Conservation (phyloP, 306 rosid species). For the Dryas octopetala region DNA sequence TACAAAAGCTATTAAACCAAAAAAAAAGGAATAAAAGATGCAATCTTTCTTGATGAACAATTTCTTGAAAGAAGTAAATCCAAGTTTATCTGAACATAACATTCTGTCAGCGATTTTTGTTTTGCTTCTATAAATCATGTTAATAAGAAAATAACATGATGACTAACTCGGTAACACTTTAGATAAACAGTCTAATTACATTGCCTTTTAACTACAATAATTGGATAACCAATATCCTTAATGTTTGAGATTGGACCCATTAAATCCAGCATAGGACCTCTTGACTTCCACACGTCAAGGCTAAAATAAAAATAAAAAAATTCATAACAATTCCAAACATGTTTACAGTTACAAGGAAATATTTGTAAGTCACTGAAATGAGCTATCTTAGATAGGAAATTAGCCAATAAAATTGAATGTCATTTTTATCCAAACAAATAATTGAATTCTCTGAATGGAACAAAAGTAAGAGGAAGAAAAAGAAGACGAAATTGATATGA, state of each 20-base stretch:
- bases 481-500: background rate
- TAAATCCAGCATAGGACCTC: background rate
- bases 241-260: background rate
- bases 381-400: background rate
- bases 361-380: background rate
- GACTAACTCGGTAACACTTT: background rate
- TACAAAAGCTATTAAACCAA: background rate
- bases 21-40: background rate
- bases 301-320: background rate
- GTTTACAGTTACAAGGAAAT: background rate
- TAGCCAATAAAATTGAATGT: background rate
- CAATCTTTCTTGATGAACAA: background rate
- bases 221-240: background rate
- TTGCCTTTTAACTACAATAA: background rate
- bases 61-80: background rate
- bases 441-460: background rate
- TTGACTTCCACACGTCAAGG: background rate
- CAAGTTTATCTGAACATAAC: background rate
- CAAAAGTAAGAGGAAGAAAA: background rate
- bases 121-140: background rate
- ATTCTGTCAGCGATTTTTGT: background rate
- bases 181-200: background rate
- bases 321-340: background rate
- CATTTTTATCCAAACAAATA: background rate
- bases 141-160: background rate